Evolutionary conservation across 805 yeast genomes (phyloP).

Genomic region (Metschnikowia bowlesiae): DNA sequence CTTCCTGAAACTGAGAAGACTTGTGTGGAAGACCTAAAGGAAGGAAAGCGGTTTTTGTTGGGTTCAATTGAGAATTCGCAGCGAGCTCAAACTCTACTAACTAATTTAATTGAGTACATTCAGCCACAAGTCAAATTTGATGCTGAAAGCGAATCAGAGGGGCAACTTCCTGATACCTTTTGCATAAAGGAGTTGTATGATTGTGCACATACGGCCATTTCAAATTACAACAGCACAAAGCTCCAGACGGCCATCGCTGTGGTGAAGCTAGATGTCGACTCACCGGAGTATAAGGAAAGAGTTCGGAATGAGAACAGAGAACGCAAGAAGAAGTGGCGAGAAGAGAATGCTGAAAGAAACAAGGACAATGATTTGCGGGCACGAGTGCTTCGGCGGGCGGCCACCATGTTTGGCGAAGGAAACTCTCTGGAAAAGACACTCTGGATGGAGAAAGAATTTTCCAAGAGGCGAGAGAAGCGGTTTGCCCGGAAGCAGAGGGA

Average conservation of each 20-base stretch:
- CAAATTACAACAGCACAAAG: slow-evolving; percentile 21
- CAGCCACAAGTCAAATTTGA: neutral
- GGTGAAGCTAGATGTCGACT: slow-evolving; percentile 25
- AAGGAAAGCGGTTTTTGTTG: slow-evolving; percentile 31
- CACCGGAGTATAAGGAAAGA: slow-evolving; percentile 48
- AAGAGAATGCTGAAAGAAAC: slow-evolving; percentile 71
- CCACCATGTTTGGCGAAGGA: slow-evolving; percentile 55
- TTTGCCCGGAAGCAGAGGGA: slow-evolving; percentile 41
- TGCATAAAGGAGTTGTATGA: slow-evolving; percentile 10
- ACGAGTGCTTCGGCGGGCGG: slow-evolving; percentile 72
- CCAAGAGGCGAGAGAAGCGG: slow-evolving; percentile 58
- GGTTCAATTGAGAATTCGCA: slow-evolving; percentile 9
- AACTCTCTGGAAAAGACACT: slow-evolving; percentile 49
- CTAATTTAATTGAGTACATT: slow-evolving; percentile 19
- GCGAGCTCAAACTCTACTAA: slow-evolving; percentile 18
- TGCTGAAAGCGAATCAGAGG: slow-evolving; percentile 6
- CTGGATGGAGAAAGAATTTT: slow-evolving; percentile 78
- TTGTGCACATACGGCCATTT: slow-evolving; percentile 22
- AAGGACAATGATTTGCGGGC: slow-evolving; percentile 84
- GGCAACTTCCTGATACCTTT: neutral
- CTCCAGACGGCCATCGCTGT: slow-evolving; percentile 16
- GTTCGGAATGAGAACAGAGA: slow-evolving; percentile 66
- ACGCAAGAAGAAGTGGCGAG: slow-evolving; percentile 81
- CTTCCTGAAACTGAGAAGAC: slow-evolving; percentile 18
- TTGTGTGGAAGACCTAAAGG: slow-evolving; percentile 27